These are phyloP conservation scores for Clohesyomyces aquaticus DNA, from an alignment of 495 filamentous ascomycete genomes.

Conservation along the genomic window DNA sequence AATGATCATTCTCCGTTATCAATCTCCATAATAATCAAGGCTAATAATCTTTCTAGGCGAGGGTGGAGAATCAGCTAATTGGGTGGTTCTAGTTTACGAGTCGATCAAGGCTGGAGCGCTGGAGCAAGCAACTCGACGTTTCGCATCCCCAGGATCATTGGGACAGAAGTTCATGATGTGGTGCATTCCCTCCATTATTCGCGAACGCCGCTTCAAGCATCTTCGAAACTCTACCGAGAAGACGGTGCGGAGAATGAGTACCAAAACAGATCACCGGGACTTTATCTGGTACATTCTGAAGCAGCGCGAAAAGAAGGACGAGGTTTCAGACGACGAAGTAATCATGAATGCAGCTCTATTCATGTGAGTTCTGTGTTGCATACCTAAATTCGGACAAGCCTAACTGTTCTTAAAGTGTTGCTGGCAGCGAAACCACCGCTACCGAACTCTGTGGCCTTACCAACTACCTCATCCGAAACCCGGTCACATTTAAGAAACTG, in stretches of 20 bases:
- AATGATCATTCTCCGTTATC: background rate
- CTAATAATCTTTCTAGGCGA: constrained; percentile 28
- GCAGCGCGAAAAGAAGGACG: constrained; percentile 43
- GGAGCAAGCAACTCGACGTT: constrained; percentile 41
- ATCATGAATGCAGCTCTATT: constrained; percentile 43
- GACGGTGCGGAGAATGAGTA: constrained; percentile 38
- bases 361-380: constrained; percentile 27
- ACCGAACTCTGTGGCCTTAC: constrained; percentile 41
- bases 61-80: constrained; percentile 37
- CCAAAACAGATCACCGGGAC: constrained; percentile 40
- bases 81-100: constrained; percentile 44
- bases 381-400: background rate
- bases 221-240: constrained; percentile 41
- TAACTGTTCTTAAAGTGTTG: constrained; percentile 36
- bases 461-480: constrained; percentile 38
- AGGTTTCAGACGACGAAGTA: constrained; percentile 43
- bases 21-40: background rate
- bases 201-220: constrained; percentile 36
- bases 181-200: constrained; percentile 36
- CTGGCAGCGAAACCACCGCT: constrained; percentile 46
- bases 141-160: constrained; percentile 38
- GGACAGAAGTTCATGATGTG: constrained; percentile 37
- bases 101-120: constrained; percentile 42
- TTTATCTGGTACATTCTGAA: constrained; percentile 46
- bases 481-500: constrained; percentile 16